phyloP scores from a whole-genome alignment of 139 green algal species.

The Chlamydomonas eustigma region DNA sequence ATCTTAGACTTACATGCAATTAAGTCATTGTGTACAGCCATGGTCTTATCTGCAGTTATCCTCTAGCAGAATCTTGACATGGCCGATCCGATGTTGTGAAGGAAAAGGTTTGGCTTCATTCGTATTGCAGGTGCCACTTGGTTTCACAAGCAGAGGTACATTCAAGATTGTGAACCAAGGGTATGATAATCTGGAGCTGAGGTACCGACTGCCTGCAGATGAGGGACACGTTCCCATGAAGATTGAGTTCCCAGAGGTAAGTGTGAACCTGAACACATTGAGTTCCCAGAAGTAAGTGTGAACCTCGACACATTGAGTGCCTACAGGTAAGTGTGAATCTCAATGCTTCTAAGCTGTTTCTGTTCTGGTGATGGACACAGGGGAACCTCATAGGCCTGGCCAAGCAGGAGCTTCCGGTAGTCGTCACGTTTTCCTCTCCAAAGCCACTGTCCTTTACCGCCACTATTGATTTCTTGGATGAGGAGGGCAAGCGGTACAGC shows the following conservation, averaged over 20 bases:
- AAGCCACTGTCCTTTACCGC: constrained; percentile 69
- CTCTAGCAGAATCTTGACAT: no score
- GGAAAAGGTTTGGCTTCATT: no score
- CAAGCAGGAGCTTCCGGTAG: constrained; percentile 67
- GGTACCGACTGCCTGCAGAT: constrained; percentile 62
- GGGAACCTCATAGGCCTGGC: constrained; percentile 69
- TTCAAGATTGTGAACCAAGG: constrained; percentile 70
- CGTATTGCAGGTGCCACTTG: constrained; percentile 42
- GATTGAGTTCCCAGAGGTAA: constrained; percentile 59
- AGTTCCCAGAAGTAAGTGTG: constrained; percentile 53
- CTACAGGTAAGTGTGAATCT: constrained; percentile 35
- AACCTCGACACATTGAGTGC: constrained; percentile 56
- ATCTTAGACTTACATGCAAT: no score
- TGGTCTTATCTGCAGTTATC: no score
- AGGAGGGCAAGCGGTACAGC: constrained; percentile 58
- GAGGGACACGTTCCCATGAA: constrained; percentile 53
- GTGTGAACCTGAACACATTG: constrained; percentile 30
- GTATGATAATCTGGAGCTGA: constrained; percentile 83
- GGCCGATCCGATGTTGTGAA: no score
- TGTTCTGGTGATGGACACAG: constrained; percentile 18
- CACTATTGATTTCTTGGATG: constrained; percentile 73
- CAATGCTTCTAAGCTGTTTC: background rate
- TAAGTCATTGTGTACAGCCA: no score
- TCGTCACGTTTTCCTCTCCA: constrained; percentile 53
- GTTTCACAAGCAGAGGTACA: constrained; percentile 31